phyloP scores from a whole-genome alignment of 495 filamentous ascomycete species.

The Pseudevernia furfuracea region DNA sequence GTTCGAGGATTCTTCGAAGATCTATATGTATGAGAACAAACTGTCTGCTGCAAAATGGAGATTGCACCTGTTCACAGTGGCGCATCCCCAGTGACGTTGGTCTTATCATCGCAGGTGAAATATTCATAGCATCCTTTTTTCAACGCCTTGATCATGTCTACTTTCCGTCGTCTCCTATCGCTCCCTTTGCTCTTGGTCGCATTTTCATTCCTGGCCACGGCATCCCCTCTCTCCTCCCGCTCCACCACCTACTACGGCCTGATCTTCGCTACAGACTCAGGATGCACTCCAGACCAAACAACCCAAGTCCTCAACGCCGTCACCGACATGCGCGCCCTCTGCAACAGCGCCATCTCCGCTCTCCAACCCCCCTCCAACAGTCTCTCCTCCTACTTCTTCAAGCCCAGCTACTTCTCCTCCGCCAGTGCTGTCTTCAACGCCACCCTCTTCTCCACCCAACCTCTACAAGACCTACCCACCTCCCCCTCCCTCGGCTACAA shows the following conservation, averaged over 20 bases:
- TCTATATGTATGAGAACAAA: background rate
- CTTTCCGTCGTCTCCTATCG: background rate
- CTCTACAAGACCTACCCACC: background rate
- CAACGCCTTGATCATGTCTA: background rate
- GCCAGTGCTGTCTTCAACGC: conserved; percentile 19
- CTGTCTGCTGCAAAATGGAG: background rate
- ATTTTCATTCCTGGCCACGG: background rate
- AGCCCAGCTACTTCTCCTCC: background rate
- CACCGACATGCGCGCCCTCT: background rate
- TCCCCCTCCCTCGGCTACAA: background rate
- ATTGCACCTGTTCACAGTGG: background rate
- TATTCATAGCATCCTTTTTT: background rate
- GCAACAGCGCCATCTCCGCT: background rate
- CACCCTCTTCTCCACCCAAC: background rate
- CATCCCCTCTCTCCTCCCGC: conserved; percentile 4
- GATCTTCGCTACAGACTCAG: background rate
- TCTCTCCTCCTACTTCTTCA: conserved; percentile 10
- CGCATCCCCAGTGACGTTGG: background rate
- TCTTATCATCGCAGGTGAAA: background rate
- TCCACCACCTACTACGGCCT: conserved; percentile 1
- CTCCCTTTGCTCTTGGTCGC: background rate
- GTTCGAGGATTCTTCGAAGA: background rate
- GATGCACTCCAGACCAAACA: background rate
- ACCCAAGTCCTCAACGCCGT: conserved; percentile 2
- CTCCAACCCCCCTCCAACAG: background rate